Evolutionary conservation across 1,139 yeast genomes (phyloP), one percentile per base, ranked within the genome.

Genomic region (Magnusiomyces sp.): DNA sequence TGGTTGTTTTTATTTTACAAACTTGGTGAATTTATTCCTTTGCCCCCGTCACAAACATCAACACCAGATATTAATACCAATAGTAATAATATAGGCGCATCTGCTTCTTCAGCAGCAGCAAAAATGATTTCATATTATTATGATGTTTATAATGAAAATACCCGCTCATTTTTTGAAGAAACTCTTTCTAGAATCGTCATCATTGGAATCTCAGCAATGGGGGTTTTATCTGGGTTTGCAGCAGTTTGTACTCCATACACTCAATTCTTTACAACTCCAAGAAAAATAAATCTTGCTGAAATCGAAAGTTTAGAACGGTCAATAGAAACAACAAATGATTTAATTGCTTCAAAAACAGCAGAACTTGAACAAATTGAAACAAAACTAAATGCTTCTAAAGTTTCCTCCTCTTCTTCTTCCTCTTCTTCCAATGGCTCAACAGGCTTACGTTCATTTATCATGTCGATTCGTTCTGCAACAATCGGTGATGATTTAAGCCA

Each of bases 201-300:
- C 47, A 73, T 80, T 14, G 95, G 95, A 1, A 80, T 85, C 27
- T 79, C 87, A 0, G 69, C 81, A 39, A 81, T 84, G 74, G 88
- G 90, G 0, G 63, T 77, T 0, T 67, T 86, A 39, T 81, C 89
- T 2, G 95, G 94, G 0, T 71, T 85, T 43, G 92, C 92, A 1
- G 81, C 89, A 10, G 77, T 80, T 14, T 74, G 89, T n/a, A 81
- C 88, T 0, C 80, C 84, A 1, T 76, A 75, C 67, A 70, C 66
- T 53, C 70, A 54, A 46, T 69, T 65, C 56, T 38, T 70, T 45
- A 56, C 64, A 48, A 51, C 54, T 43, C 52, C 59, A 5, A 55
- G 58, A 29, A 58, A 55, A 1, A 64, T 67, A 14, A 58, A 66
- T 2, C 64, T 64, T 23, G 52, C 58, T 16, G 72, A 70, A 49